Conservation (phyloP, 2,329 filamentous ascomycete genomes). For the Colletotrichum plurivorum region DNA sequence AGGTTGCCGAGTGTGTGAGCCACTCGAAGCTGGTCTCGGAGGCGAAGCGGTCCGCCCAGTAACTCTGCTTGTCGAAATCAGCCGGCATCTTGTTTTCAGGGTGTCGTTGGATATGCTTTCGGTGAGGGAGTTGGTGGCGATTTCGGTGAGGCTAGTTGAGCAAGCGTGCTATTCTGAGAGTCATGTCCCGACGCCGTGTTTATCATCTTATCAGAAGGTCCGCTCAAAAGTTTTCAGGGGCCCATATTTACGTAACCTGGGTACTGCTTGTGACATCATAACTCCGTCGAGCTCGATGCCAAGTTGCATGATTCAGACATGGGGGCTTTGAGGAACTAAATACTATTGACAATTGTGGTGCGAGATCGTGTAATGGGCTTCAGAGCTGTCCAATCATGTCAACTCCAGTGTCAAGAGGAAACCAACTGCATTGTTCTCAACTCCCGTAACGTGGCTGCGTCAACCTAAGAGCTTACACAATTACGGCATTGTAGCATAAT, state of each 20-base stretch:
- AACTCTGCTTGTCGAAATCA: constrained; percentile 65
- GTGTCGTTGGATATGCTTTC: not conserved
- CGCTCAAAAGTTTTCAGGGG: constrained; percentile 30
- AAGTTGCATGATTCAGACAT: constrained; percentile 1
- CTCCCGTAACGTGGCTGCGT: no score
- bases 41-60: constrained; percentile 64
- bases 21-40: constrained; percentile 63
- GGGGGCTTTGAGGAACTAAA: not conserved
- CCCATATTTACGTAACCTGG: constrained; percentile 34
- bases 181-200: not conserved
- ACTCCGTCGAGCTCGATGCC: not conserved
- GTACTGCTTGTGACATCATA: constrained; percentile 29
- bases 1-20: constrained; percentile 58
- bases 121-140: not conserved
- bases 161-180: constrained; percentile 5
- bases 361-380: not conserved
- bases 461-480: no score
- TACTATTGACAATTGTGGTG: constrained; percentile 3
- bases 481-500: no score
- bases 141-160: constrained; percentile 1
- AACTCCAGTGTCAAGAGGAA: not conserved
- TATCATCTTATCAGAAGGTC: constrained; percentile 16
- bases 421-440: no score
- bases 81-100: constrained; percentile 13
- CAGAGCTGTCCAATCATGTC: not conserved